Base-by-base conservation (phyloP, 1,139 yeast genomes). In the Saccharomyces pastorianus region DNA sequence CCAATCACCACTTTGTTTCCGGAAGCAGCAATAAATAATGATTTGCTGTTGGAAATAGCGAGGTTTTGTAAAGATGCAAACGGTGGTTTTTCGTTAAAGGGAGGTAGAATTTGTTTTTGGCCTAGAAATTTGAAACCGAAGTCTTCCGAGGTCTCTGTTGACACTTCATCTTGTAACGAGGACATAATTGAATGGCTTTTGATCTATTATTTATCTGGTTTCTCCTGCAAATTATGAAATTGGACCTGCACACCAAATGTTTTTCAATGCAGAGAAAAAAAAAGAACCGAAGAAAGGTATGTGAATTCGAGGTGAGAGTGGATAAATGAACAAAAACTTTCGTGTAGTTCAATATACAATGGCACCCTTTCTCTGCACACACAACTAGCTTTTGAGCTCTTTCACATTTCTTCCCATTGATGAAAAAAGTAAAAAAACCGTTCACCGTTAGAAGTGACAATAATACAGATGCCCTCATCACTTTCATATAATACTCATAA, bases 41-140 rank as follows among this genome's bases (percentile, higher is more conserved):
- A 44, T 28, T 52, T 49, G 1, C 28, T 44, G 50, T 62, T 64
- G 25, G 58, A 56, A n/a, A 68, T 64, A 29, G 59, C 61, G 7
- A 67, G 55, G 51, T 64, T 62, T n/a, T 64, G 57, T 42, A 67
- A 53, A 25, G 58, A 54, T 5, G 64, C 57, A 56, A 58, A 71
- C 3, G 74, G 73, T 13, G 68, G 50, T 29, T 58, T 54, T 51
- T 70, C 73, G 20, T 65, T 55, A 52, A 61, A 70, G 7, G 70
- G 64, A 1, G 67, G 62, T 14, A 71, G 63, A n/a, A 73, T 59
- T 20, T 59, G 62, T 28, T 66, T 60, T 11, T 61, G 55, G 13
- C 73, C 74, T 20, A 73, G 50, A 29, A 67, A 61, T 57, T 70
- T 72, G 63, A 72, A 74, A 2, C 76, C 77, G 56, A 70, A 69